Base-by-base conservation (phyloP, 1,284 basidiomycete species). In the Sporisorium iseilematis-ciliati region DNA sequence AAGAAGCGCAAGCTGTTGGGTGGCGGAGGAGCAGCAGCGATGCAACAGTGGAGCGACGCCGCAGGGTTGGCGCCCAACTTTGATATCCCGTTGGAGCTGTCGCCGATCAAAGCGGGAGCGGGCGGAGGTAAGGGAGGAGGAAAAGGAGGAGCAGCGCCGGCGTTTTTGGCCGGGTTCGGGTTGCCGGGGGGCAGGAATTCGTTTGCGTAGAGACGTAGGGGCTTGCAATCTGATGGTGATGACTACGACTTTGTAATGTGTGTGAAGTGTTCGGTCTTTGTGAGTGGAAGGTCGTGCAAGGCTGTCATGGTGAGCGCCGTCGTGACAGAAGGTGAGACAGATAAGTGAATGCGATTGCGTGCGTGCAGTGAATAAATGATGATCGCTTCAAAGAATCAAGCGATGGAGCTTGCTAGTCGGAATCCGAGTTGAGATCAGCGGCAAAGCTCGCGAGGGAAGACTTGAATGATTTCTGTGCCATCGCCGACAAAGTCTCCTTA, bases 401-500 rank as follows among this genome's bases (percentile, higher is more conserved):
- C n/a, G n/a, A n/a, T n/a, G n/a, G n/a, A n/a, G n/a, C n/a, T n/a
- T n/a, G 29, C 42, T 33, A 76, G 21, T 76, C 69, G 7, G 69
- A 76, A 20, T 73, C 74, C 6, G 69, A 73, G 43, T 73, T 76
- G 59, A 76, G 65, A 25, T 63, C 74, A 5, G 74, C 69, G 10
- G 60, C 74, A 33, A 73, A 76, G 65, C 69, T 73, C 7, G 74
- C 74, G 6, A 76, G 57, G 3, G 69, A 76, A 6, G 65, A 68
- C 29, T 73, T 72, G 59, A 76, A 75, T 43, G 29, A 58, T 48
- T 66, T 63, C 57, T 65, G 35, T 20, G 10, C 11, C 5, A 38
- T 33, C 35, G 12, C 8, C 29, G 8, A 29, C 29, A 8, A 29
- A 29, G 29, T 29, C 29, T 4, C 8, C 8, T 29, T n/a, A 6